These are phyloP conservation scores for Leersia perrieri DNA, from an alignment of 176 grass and related monocot species.

Conservation along the genomic window DNA sequence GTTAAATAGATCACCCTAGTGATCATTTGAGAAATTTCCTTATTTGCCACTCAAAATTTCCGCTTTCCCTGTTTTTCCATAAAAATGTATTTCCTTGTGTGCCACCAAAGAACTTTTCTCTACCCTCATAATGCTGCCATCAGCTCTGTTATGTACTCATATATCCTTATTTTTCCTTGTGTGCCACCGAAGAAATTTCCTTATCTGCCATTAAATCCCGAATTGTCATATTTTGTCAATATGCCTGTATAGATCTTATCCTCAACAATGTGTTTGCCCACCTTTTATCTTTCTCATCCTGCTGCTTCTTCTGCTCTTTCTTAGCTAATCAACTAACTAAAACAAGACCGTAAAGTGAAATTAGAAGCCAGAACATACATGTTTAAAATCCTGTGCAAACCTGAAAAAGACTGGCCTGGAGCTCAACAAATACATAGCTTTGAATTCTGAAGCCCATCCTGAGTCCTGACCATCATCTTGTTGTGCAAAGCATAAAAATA, in stretches of 20 bases:
- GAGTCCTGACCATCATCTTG: neutral
- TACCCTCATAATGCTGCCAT: neutral
- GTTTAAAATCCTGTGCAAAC: neutral
- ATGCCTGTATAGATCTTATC: neutral
- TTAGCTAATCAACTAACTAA: neutral
- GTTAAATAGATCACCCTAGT: neutral
- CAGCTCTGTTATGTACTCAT: neutral
- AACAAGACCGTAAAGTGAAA: neutral
- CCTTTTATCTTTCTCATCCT: neutral
- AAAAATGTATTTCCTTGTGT: neutral
- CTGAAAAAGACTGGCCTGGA: neutral
- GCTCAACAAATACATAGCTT: neutral
- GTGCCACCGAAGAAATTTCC: too few relatives aligned
- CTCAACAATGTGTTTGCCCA: neutral
- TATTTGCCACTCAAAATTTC: too few relatives aligned
- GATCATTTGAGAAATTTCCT: neutral
- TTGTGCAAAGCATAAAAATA: neutral
- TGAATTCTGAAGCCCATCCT: neutral
- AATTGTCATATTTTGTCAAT: neutral
- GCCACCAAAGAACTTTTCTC: neutral
- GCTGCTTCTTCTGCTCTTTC: neutral
- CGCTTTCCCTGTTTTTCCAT: too few relatives aligned
- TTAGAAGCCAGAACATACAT: neutral
- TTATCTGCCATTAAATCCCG: neutral
- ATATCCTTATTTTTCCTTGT: too few relatives aligned